Evolutionary conservation across 441 rosid genomes (phyloP).

Genomic region (Daphne laureola): DNA sequence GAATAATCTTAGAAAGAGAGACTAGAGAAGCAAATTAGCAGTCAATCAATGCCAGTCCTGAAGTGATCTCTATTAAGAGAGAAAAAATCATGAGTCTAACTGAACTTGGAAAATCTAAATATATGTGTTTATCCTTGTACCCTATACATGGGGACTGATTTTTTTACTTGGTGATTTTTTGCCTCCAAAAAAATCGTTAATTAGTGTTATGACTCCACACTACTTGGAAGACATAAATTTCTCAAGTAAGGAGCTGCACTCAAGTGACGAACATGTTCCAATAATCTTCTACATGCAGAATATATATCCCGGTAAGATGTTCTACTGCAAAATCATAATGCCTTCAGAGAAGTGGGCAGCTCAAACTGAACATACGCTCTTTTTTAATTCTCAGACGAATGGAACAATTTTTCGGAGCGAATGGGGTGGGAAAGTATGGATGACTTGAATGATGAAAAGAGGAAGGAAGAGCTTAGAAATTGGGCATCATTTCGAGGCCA

Average conservation of each 20-base stretch:
- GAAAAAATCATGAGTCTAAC: too few relatives aligned
- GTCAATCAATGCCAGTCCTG: too few relatives aligned
- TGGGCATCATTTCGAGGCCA: slow-evolving; percentile 98
- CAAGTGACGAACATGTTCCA: slow-evolving; percentile 67
- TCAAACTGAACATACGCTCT: background rate
- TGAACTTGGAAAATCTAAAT: too few relatives aligned
- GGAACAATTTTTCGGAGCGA: slow-evolving; percentile 93
- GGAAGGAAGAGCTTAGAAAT: slow-evolving; percentile 66
- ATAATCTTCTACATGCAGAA: slow-evolving; percentile 79
- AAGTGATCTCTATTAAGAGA: too few relatives aligned
- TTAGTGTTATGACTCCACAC: slow-evolving; percentile 91
- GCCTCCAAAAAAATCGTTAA: slow-evolving; percentile 11
- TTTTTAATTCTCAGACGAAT: slow-evolving; percentile 55
- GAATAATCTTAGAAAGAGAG: too few relatives aligned
- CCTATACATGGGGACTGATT: too few relatives aligned
- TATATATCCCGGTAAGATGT: slow-evolving; percentile 71
- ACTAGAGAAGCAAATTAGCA: too few relatives aligned
- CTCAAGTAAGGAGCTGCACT: slow-evolving; percentile 66
- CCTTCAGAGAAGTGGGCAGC: slow-evolving; percentile 1
- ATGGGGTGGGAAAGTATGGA: slow-evolving; percentile 57
- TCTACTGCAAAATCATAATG: slow-evolving; percentile 10
- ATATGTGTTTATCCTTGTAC: too few relatives aligned
- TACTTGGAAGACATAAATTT: slow-evolving; percentile 80
- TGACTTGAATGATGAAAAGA: slow-evolving; percentile 35
- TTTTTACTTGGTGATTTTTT: too few relatives aligned